Conservation (phyloP, 805 yeast species). For the Priceomyces carsonii region DNA sequence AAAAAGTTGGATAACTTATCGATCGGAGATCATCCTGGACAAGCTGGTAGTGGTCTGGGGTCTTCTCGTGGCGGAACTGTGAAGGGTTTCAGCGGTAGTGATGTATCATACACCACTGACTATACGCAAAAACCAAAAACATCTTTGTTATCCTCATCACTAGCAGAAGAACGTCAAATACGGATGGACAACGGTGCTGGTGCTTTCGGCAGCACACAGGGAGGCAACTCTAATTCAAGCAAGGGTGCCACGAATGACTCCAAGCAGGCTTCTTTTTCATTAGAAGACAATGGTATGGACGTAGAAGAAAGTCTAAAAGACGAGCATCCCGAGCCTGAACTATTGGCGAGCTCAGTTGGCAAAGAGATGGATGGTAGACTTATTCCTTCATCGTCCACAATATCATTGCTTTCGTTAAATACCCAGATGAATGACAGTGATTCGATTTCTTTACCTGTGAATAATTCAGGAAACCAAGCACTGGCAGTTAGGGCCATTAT, state of each 20-base stretch:
- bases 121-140: slow-evolving; percentile 11
- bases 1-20: slow-evolving; percentile 12
- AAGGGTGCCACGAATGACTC: too few species aligned
- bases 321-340: slow-evolving; percentile 47
- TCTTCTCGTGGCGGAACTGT: too few species aligned
- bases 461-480: neutral
- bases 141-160: slow-evolving; percentile 27
- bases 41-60: neutral
- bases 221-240: too few species aligned
- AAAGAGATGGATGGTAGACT: slow-evolving; percentile 39
- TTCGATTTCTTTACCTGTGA: neutral
- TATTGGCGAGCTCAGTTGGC: slow-evolving; percentile 45
- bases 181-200: neutral
- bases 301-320: slow-evolving; percentile 13
- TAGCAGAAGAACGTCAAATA: slow-evolving; percentile 21
- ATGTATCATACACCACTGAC: neutral
- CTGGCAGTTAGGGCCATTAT: neutral
- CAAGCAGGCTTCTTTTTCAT: slow-evolving; percentile 2
- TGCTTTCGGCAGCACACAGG: neutral
- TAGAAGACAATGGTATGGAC: slow-evolving; percentile 1
- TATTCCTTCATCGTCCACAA: slow-evolving; percentile 44
- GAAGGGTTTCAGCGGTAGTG: neutral
- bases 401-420: slow-evolving; percentile 38
- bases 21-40: slow-evolving; percentile 7
- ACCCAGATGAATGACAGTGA: slow-evolving; percentile 13